These are phyloP conservation scores for Spiromastix sp. DNA, from an alignment of 2,329 filamentous ascomycete genomes.

Conservation along the genomic window DNA sequence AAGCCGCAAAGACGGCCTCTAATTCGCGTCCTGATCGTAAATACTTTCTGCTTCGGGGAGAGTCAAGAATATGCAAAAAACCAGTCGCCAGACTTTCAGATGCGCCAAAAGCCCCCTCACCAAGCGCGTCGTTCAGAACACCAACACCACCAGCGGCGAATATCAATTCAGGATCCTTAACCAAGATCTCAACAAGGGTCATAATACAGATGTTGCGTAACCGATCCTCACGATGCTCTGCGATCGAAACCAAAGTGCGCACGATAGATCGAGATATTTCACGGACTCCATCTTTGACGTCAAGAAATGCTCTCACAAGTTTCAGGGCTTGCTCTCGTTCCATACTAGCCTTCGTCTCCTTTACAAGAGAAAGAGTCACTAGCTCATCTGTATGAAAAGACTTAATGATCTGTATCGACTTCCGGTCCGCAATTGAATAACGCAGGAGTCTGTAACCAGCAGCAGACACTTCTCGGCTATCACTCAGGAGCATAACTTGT, in stretches of 20 bases:
- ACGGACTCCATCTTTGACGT: slow-evolving; percentile 82
- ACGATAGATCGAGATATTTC: slow-evolving; percentile 83
- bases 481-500: slow-evolving; percentile 91
- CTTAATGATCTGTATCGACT: slow-evolving; percentile 80
- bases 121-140: slow-evolving; percentile 80
- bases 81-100: slow-evolving; percentile 79
- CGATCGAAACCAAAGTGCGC: slow-evolving; percentile 80
- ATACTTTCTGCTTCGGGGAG: slow-evolving; percentile 67
- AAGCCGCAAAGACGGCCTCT: slow-evolving; percentile 80
- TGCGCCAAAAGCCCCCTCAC: slow-evolving; percentile 83
- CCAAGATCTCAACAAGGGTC: slow-evolving; percentile 82
- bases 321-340: slow-evolving; percentile 96
- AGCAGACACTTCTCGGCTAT: slow-evolving; percentile 89
- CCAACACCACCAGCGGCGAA: slow-evolving; percentile 75
- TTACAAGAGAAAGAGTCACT: slow-evolving; percentile 83
- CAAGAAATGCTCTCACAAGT: slow-evolving; percentile 87
- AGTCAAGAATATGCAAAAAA: slow-evolving; percentile 84
- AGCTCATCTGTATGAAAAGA: slow-evolving; percentile 83
- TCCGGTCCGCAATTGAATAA: slow-evolving; percentile 86
- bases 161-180: slow-evolving; percentile 72
- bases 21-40: slow-evolving; percentile 83
- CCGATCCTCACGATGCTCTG: slow-evolving; percentile 75
- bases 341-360: slow-evolving; percentile 92
- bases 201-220: slow-evolving; percentile 84
- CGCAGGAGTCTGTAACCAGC: slow-evolving; percentile 88